Percentiles rank a stretch among this genome's conserved stretches.
Conservation (phyloP, 805 yeast species). For the Zygosaccharomyces bisporus region DNA sequence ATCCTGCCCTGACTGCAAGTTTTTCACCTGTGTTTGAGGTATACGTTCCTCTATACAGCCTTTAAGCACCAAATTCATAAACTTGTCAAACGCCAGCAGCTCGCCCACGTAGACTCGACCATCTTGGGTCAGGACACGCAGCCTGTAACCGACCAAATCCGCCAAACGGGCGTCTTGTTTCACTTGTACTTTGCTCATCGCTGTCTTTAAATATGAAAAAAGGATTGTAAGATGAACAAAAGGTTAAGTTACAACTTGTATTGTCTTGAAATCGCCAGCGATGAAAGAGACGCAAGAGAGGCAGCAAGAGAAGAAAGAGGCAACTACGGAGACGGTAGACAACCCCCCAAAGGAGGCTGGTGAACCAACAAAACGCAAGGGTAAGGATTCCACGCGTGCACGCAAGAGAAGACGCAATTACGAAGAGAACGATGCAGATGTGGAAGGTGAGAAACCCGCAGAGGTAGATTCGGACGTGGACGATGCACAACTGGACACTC, state of each 20-base stretch:
- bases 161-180: slow-evolving; percentile 36
- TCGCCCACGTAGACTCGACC: slow-evolving; percentile 75
- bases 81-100: slow-evolving; percentile 82
- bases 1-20: slow-evolving; percentile 36
- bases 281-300: background rate
- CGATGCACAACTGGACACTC: slow-evolving; percentile 48
- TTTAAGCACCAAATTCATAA: slow-evolving; percentile 78
- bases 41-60: slow-evolving; percentile 82
- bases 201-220: background rate
- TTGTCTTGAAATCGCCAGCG: background rate
- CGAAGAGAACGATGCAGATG: slow-evolving; percentile 60
- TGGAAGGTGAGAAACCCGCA: slow-evolving; percentile 38
- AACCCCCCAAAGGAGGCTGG: background rate
- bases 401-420: slow-evolving; percentile 45
- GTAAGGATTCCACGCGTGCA: slow-evolving; percentile 4
- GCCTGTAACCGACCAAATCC: slow-evolving; percentile 67
- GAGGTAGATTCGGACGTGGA: slow-evolving; percentile 46
- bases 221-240: background rate
- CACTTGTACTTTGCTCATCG: slow-evolving; percentile 21
- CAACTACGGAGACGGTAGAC: background rate
- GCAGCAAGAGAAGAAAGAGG: background rate
- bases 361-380: slow-evolving; percentile 15
- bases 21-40: slow-evolving; percentile 51
- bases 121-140: slow-evolving; percentile 73
- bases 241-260: background rate